These are phyloP conservation scores for Limnanthes douglasii DNA, from an alignment of 345 rosid species.

Conservation along the genomic window DNA sequence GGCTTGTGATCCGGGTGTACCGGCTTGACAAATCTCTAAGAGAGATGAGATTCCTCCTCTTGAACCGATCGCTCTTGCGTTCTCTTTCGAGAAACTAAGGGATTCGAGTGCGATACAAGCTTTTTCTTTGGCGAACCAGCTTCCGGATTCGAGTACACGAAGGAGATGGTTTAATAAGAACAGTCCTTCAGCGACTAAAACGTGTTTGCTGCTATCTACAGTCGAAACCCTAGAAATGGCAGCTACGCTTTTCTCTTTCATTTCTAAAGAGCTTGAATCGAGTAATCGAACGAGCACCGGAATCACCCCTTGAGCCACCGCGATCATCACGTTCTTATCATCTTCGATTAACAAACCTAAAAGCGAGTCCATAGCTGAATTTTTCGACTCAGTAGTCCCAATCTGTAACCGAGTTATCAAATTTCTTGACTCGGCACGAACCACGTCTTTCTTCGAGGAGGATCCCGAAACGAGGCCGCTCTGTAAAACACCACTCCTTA, in stretches of 20 bases:
- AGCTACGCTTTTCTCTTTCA: slow-evolving; percentile 65
- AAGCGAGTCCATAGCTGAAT: slow-evolving; percentile 58
- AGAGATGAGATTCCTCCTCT: slow-evolving; percentile 84
- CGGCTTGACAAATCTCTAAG: slow-evolving; percentile 62
- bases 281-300: slow-evolving; percentile 58
- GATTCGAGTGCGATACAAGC: slow-evolving; percentile 78
- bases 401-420: slow-evolving; percentile 70
- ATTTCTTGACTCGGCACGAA: slow-evolving; percentile 49
- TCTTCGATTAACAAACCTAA: slow-evolving; percentile 35
- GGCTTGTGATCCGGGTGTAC: slow-evolving; percentile 77
- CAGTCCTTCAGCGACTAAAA: slow-evolving; percentile 61
- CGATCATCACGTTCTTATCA: slow-evolving; percentile 83
- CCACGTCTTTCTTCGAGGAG: slow-evolving; percentile 48
- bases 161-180: slow-evolving; percentile 56
- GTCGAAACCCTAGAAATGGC: slow-evolving; percentile 55
- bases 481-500: slow-evolving; percentile 41
- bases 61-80: slow-evolving; percentile 68
- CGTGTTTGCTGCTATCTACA: slow-evolving; percentile 74
- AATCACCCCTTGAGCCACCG: slow-evolving; percentile 79
- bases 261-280: slow-evolving; percentile 38
- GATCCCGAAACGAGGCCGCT: slow-evolving; percentile 16
- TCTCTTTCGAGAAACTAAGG: slow-evolving; percentile 53
- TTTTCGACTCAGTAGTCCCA: slow-evolving; percentile 56
- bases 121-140: slow-evolving; percentile 69
- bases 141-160: slow-evolving; percentile 76